phyloP scores from a whole-genome alignment of 164 flowering plant species.

The Vitis cinerea region DNA sequence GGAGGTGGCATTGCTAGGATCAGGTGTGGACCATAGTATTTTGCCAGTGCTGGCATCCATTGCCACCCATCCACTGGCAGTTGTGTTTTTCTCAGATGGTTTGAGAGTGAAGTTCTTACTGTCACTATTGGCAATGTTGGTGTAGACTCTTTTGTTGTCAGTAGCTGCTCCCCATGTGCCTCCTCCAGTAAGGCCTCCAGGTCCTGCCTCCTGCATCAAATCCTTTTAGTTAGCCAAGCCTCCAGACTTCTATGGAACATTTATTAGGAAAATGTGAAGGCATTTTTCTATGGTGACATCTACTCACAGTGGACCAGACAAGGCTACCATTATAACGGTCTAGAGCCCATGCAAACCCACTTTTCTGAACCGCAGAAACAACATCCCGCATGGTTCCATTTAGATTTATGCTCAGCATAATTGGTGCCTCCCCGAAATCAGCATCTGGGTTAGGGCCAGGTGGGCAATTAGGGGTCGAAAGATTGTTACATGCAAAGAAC shows the following conservation, averaged over 20 bases:
- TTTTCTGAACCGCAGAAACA: conserved; percentile 35
- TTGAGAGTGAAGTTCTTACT: conserved; percentile 27
- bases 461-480: conserved; percentile 27
- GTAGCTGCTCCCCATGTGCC: conserved; percentile 54
- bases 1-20: conserved; percentile 27
- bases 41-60: conserved; percentile 36
- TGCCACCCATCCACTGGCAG: conserved; percentile 45
- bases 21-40: conserved; percentile 36
- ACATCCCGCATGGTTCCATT: conserved; percentile 22
- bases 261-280: no score
- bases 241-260: no score
- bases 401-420: conserved; percentile 19
- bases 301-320: conserved; percentile 26
- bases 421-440: conserved; percentile 38
- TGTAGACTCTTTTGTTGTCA: conserved; percentile 32
- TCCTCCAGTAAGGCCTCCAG: conserved; percentile 40
- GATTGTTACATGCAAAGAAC: conserved; percentile 22
- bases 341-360: conserved; percentile 42
- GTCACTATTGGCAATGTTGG: conserved; percentile 39
- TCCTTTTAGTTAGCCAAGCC: neutral
- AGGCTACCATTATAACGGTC: conserved; percentile 29
- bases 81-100: conserved; percentile 29
- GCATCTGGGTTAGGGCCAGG: conserved; percentile 37
- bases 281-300: no score
- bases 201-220: conserved; percentile 36